Evolutionary conservation across 805 yeast species (phyloP), one percentile per base, ranked within the genome.

Genomic region (Candida arabinofermentans): DNA sequence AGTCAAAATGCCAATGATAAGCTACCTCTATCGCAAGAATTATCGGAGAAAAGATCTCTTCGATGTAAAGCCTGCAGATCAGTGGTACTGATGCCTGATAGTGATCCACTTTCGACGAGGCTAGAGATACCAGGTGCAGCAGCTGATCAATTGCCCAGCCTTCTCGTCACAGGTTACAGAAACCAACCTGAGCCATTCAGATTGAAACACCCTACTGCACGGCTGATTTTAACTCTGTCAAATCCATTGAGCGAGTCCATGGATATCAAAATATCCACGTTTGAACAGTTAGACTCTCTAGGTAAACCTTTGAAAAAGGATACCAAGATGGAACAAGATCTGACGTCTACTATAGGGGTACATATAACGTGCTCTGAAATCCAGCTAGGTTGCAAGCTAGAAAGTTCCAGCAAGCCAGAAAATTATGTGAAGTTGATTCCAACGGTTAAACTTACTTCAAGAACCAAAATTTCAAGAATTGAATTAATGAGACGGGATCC

Each of bases 401-500:
- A 33, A 10, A 45, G 44, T 22, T 16, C 37, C 10, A 27, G 36
- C 1, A 45, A 41, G 26, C 41, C 44, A 2, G 53, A 46, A 2
- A 26, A 32, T 3, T 32, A 43, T 6, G 36, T 60, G 0, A 53
- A 54, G 22, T 41, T 49, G 3, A 51, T 64, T 0, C 69, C 74
- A 3, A 60, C 68, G 0, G 37, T 55, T 3, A 47, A 54, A 26
- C 47, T 68, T 5, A 55, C 58, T 0, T 42, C 47, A 5, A 41
- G 41, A 3, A 53, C 69, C 1, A 62, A 55, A 23, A 10, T 53
- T 0, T 51, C 66, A 2, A 48, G 69, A 34, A 50, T 56, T 1
- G 71, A 65, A 44, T 38, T 58, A 17, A 47, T 61, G 54, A 56
- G 50, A 13, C 44, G 69, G 24, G 32, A 49, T 4, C 42, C 45